Evolutionary conservation across 306 rosid genomes (phyloP), one percentile per base, ranked within the genome.

Genomic region (Glycine latifolia): DNA sequence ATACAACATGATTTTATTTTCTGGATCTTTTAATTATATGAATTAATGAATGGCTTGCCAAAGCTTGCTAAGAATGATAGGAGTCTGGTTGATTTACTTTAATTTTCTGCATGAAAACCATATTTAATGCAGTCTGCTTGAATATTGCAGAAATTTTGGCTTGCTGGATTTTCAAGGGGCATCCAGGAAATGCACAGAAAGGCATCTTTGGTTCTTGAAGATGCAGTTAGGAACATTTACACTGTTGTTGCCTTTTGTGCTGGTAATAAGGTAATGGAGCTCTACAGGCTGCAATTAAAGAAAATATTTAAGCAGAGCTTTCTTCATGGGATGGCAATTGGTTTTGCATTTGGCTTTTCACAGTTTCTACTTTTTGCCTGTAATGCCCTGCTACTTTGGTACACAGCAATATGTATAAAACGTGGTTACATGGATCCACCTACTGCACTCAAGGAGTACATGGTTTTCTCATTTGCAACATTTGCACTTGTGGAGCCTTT

Each of bases 181-280:
- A 96, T 96, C 71, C 99, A 96, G 94, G 99, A 96, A 92, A 96
- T 96, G 99, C 99, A 96, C 87, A 82, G 97, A 84, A 96, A 93
- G 82, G 99, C 99, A 73, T 96, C 99, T 83, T 90, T 96, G 89
- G 99, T 96, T 88, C 99, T 96, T 35, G 99, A 96, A 87, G 99
- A 96, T 86, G 97, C 99, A 53, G 99, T 96, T 83, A 84, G 99
- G 88, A 96, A 96, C 82, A 96, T 96, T 68, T 96, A 96, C 92
- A 96, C 99, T 70, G 99, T 96, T 65, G 99, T 93, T 76, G 98
- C 99, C 79, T 96, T 93, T 85, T 96, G 98, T 88, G 99, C 98
- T 67, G 97, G 99, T 85, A 93, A 93, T 80, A 93, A 96, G 91
- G 99, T 96, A 52, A 93, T 96, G 99, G 99, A 96, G 87, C 97